Conservation (phyloP, 495 filamentous ascomycete genomes). For the Cercophora newfieldiana region DNA sequence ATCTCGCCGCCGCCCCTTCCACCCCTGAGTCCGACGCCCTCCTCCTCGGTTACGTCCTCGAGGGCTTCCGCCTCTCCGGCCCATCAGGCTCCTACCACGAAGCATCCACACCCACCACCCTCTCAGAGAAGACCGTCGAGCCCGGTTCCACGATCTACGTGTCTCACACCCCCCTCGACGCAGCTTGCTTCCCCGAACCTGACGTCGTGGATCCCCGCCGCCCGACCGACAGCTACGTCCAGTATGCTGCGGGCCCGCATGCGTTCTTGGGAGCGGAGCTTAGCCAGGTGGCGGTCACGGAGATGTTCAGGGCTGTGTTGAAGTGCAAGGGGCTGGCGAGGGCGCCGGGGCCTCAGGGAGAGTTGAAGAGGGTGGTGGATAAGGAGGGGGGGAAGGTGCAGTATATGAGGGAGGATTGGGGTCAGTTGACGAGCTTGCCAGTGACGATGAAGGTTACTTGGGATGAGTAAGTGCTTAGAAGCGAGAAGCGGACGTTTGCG, state of each 20-base stretch:
- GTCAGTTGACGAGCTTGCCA: conserved; percentile 71
- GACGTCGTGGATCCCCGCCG: conserved; percentile 64
- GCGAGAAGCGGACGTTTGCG: no score
- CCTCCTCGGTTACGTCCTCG: conserved; percentile 54
- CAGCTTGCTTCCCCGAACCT: conserved; percentile 67
- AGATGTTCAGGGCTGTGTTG: conserved; percentile 69
- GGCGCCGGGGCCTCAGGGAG: conserved; percentile 66
- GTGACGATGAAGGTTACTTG: conserved; percentile 62
- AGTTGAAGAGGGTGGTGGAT: conserved; percentile 70
- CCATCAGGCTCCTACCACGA: conserved; percentile 52
- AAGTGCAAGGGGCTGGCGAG: conserved; percentile 64
- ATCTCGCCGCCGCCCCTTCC: conserved; percentile 43
- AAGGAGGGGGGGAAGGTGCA: conserved; percentile 59
- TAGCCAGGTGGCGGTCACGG: conserved; percentile 61
- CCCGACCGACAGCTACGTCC: conserved; percentile 66
- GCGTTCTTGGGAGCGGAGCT: conserved; percentile 62
- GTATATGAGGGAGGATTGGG: conserved; percentile 76
- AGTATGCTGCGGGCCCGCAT: conserved; percentile 64
- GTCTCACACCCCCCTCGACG: conserved; percentile 58
- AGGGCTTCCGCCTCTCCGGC: conserved; percentile 52
- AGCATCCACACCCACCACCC: conserved; percentile 45
- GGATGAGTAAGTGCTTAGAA: conserved; percentile 44
- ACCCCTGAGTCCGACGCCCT: conserved; percentile 37
- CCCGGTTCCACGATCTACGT: conserved; percentile 49
- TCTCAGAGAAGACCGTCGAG: conserved; percentile 54